Percentiles rank a stretch among this genome's conserved stretches.
Evolutionary conservation across 2,329 filamentous ascomycete genomes (phyloP).

Genomic region (Pestalotiopsis sp.): DNA sequence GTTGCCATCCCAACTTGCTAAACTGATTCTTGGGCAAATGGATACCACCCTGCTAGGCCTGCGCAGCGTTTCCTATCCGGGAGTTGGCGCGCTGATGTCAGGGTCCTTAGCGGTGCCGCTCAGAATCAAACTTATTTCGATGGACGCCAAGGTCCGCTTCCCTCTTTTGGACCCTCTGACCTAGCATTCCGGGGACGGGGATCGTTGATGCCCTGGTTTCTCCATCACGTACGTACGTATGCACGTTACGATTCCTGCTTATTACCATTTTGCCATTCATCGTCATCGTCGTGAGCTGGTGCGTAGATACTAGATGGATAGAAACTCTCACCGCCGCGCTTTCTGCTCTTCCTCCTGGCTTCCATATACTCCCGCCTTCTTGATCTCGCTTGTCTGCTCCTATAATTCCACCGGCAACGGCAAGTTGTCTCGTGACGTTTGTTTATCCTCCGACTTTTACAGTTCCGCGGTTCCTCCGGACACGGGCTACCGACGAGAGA

Average conservation of each 20-base stretch:
- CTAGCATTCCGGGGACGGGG: too few species aligned
- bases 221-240: too few species aligned
- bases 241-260: too few species aligned
- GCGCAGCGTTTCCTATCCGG: not conserved
- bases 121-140: slow-evolving; percentile 6
- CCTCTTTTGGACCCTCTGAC: not conserved
- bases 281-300: too few species aligned
- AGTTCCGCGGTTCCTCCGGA: not conserved
- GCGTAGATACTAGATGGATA: too few species aligned
- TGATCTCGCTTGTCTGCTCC: not conserved
- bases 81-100: not conserved
- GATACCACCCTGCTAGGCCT: too few species aligned
- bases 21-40: too few species aligned
- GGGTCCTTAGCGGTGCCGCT: slow-evolving; percentile 5
- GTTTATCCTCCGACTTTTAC: not conserved
- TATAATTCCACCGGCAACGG: not conserved
- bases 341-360: not conserved
- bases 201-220: too few species aligned
- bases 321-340: too few species aligned
- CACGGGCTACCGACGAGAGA: not conserved
- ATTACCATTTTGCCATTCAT: too few species aligned
- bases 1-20: too few species aligned
- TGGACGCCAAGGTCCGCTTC: not conserved
- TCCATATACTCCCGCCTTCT: not conserved
- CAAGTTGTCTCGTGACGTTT: not conserved